phyloP scores from a whole-genome alignment of 306 rosid genomes.

The Castanospermum australe region DNA sequence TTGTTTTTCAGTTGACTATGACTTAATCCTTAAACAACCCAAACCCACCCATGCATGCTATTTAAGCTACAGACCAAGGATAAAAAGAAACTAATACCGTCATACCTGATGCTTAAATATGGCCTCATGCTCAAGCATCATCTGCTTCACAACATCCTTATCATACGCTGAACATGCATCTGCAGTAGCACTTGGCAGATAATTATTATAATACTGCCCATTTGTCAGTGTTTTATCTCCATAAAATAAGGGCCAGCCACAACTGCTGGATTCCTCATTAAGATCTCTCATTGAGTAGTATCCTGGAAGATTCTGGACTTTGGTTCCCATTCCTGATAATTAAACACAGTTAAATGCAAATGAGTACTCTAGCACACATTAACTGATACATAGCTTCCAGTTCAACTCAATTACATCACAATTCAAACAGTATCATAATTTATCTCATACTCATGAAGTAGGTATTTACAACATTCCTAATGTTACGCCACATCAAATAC shows the following conservation, averaged over 20 bases:
- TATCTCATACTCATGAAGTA: neutral
- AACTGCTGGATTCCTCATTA: constrained; percentile 89
- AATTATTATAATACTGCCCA: constrained; percentile 64
- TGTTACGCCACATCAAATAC: neutral
- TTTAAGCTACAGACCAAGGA: constrained; percentile 5
- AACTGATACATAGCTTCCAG: neutral
- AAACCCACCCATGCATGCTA: neutral
- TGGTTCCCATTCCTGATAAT: constrained; percentile 94
- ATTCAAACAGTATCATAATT: neutral
- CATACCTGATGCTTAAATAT: constrained; percentile 78
- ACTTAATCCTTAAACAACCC: neutral
- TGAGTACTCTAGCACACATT: constrained; percentile 1
- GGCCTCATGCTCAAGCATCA: constrained; percentile 91
- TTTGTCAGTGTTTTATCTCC: constrained; percentile 66
- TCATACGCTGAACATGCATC: constrained; percentile 62
- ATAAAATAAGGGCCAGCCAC: constrained; percentile 76
- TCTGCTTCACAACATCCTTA: constrained; percentile 76
- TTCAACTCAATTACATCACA: neutral
- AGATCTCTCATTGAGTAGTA: constrained; percentile 93
- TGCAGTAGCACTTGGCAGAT: constrained; percentile 41
- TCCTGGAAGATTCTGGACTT: constrained; percentile 79
- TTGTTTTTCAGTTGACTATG: neutral
- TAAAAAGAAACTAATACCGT: neutral
- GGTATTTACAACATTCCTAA: neutral
- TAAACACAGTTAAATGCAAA: constrained; percentile 18